These are phyloP conservation scores for Prunus kanzakura DNA, from an alignment of 306 rosid genomes.

Conservation along the genomic window DNA sequence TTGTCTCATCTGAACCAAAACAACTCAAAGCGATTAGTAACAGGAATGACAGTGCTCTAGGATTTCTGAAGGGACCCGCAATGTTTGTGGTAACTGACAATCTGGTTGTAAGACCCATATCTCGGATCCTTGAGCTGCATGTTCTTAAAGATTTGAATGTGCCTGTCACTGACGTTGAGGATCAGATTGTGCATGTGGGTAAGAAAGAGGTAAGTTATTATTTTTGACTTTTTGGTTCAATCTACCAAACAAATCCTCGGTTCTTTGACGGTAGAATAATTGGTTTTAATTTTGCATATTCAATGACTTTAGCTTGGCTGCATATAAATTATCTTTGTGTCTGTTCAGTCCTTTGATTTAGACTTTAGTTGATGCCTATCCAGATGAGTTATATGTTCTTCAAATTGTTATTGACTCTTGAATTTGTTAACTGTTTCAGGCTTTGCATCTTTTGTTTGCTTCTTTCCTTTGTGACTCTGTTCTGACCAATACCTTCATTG, in stretches of 20 bases:
- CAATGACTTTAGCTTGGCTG: too few relatives aligned
- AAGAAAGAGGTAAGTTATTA: constrained; percentile 5
- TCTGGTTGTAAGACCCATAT: constrained; percentile 6
- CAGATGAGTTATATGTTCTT: too few relatives aligned
- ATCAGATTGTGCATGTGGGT: constrained; percentile 1
- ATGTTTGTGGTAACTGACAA: constrained; percentile 5
- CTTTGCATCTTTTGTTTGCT: neutral
- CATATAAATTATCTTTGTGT: too few relatives aligned
- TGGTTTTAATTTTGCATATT: too few relatives aligned
- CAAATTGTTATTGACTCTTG: neutral
- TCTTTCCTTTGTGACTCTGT: neutral
- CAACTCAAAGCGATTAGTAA: neutral
- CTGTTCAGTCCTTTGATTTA: too few relatives aligned
- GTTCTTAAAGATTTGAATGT: constrained; percentile 8
- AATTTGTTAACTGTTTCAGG: neutral
- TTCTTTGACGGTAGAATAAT: too few relatives aligned
- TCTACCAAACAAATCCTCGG: too few relatives aligned
- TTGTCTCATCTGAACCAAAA: neutral
- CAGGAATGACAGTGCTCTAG: neutral
- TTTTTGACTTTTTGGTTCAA: neutral
- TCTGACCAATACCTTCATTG: neutral
- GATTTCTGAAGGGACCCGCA: neutral
- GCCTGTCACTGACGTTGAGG: constrained; percentile 7
- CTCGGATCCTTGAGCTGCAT: neutral
- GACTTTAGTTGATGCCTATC: too few relatives aligned